Conservation (phyloP, 108 stramenopile species). For the Nitzschia inconspicua region DNA sequence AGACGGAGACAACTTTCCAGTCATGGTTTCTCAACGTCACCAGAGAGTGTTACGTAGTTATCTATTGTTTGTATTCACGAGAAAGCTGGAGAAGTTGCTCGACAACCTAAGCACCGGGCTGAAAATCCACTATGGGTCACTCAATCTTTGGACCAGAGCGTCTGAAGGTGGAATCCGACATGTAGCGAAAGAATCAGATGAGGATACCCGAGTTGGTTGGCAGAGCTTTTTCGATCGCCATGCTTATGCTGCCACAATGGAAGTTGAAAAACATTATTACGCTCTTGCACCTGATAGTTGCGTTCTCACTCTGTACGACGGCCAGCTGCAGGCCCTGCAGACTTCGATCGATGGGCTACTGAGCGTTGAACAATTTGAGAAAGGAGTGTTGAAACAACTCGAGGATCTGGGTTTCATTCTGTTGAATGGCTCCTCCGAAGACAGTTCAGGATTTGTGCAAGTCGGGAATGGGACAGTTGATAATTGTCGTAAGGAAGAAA, state of each 20-base stretch:
- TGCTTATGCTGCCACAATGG: constrained; percentile 76
- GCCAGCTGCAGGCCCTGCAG: constrained; percentile 74
- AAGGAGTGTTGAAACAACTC: constrained; percentile 48
- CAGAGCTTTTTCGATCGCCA: constrained; percentile 77
- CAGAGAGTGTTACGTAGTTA: constrained; percentile 59
- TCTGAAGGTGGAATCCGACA: constrained; percentile 70
- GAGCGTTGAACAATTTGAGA: constrained; percentile 47
- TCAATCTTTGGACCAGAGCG: constrained; percentile 72
- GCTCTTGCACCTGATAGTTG: constrained; percentile 80
- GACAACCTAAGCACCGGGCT: constrained; percentile 68
- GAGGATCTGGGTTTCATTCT: constrained; percentile 58
- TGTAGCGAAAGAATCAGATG: constrained; percentile 15
- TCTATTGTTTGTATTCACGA: constrained; percentile 57
- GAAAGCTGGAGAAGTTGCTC: constrained; percentile 77
- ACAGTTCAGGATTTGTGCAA: background rate
- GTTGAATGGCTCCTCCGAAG: constrained; percentile 1
- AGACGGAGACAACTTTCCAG: constrained; percentile 8
- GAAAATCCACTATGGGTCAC: constrained; percentile 70
- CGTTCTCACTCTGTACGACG: constrained; percentile 78
- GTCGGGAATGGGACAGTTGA: constrained; percentile 10
- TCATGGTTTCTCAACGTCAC: constrained; percentile 42
- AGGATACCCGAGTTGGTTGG: constrained; percentile 61
- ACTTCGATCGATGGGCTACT: constrained; percentile 52
- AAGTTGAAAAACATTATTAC: constrained; percentile 78
- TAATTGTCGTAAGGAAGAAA: constrained; percentile 14